phyloP scores from a whole-genome alignment of 2,329 filamentous ascomycete genomes.

The Xylariaceae sp. region DNA sequence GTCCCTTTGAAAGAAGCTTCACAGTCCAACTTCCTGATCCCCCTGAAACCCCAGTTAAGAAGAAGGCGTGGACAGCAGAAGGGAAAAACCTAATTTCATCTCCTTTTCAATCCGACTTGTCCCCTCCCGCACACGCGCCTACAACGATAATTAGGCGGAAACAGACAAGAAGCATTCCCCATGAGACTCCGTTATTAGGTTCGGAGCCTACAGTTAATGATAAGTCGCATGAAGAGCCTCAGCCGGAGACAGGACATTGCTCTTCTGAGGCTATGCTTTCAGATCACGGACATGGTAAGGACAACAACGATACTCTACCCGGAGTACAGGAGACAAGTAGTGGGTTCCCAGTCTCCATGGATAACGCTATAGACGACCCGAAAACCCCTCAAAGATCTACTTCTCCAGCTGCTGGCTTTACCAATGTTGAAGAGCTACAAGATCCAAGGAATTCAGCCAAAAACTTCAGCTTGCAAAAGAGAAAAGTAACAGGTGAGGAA shows the following conservation, averaged over 20 bases:
- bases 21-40: conserved; percentile 74
- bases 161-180: conserved; percentile 23
- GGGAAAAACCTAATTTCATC: conserved; percentile 48
- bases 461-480: background rate
- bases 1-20: conserved; percentile 82
- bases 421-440: background rate
- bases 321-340: too few relatives aligned
- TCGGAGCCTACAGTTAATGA: background rate
- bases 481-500: background rate
- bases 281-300: background rate
- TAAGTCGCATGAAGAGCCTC: background rate
- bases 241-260: background rate
- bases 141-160: conserved; percentile 31
- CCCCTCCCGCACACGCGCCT: conserved; percentile 31
- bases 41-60: conserved; percentile 68
- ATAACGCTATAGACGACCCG: background rate
- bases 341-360: background rate
- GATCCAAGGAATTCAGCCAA: background rate
- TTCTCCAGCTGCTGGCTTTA: background rate
- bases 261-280: background rate
- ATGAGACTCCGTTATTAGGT: conserved; percentile 10
- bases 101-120: conserved; percentile 41
- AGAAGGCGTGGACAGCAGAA: conserved; percentile 71
- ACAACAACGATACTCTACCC: too few relatives aligned
- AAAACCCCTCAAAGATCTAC: background rate